phyloP scores from a whole-genome alignment of 306 rosid species.

The Fragaria vesca region DNA sequence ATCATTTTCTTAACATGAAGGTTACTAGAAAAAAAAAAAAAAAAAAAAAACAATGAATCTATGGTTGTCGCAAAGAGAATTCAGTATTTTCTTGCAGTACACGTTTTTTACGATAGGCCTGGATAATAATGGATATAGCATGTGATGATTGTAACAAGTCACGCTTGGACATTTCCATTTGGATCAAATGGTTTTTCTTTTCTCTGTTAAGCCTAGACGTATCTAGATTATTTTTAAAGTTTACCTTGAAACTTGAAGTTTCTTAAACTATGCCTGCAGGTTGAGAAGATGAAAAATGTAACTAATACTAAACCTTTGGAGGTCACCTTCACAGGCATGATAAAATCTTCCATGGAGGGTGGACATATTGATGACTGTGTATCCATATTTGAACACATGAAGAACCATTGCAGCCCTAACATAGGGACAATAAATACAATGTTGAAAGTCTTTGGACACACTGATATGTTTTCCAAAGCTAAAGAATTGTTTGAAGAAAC shows the following conservation, averaged over 20 bases:
- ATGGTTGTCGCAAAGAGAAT: neutral
- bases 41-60: neutral
- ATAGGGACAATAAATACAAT: conserved; percentile 76
- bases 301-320: conserved; percentile 69
- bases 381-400: conserved; percentile 64
- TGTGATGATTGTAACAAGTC: neutral
- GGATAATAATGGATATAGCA: neutral
- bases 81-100: neutral
- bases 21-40: neutral
- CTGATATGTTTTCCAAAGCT: conserved; percentile 76
- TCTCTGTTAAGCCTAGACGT: neutral
- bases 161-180: neutral
- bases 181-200: neutral
- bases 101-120: neutral
- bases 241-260: conserved; percentile 14
- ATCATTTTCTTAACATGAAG: neutral
- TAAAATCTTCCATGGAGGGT: conserved; percentile 66
- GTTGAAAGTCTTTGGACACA: conserved; percentile 78
- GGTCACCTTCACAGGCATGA: conserved; percentile 91
- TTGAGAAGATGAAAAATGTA: conserved; percentile 66
- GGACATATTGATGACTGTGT: conserved; percentile 69
- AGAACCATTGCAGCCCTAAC: conserved; percentile 60
- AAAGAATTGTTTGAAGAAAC: conserved; percentile 78
- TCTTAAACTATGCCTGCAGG: conserved; percentile 47
- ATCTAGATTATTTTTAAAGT: neutral